Evolutionary conservation across 2,329 filamentous ascomycete species (phyloP), one percentile per base, ranked within the genome.

Genomic region (Colletotrichum sp.): DNA sequence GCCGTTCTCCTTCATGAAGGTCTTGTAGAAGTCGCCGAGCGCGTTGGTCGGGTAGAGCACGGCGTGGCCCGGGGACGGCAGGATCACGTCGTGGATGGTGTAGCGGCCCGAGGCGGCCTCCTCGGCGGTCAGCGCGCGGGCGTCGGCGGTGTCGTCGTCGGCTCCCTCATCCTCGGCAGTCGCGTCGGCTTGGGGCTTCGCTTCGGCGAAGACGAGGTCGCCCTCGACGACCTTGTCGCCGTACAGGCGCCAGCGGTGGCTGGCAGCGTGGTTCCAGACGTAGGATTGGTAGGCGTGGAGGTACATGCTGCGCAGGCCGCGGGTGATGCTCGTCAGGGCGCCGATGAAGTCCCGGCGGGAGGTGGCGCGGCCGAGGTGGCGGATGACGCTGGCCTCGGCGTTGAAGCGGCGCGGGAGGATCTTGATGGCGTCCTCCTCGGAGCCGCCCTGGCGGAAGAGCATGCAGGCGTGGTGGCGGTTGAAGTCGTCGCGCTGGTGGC

Each of bases 201-300:
- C 82, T 24, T 85, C 84, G 64, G 86, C 83, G 26, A 98, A 89
- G 59, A 98, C 92, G 13, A 99, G 90, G 83, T 99, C 97, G 36
- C 97, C 97, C 79, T 94, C 91, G 16, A 98, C 90, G 18, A 98
- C 95, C 71, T 89, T 90, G 75, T 89, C 85, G 67, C 96, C 96
- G 82, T 94, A 94, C 4, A 91, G 87, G 57, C 92, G 91, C 94
- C 95, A 98, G 63, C 97, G 94, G 80, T 94, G 92, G 78, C 95
- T 95, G 3, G 92, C 95, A 15, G 92, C 95, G 79, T 92, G 91
- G 86, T 99, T 99, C 96, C 96, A 99, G 10, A 99, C 93, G 49
- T 96, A 91, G 8, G 95, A 98, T 84, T 99, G 97, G 85, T 98
- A 99, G 7, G 97, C 96, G 84, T 99, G 97, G 18, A 98, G 93